phyloP scores from a whole-genome alignment of 176 grass and related monocot genomes.

The Juncus effusus region DNA sequence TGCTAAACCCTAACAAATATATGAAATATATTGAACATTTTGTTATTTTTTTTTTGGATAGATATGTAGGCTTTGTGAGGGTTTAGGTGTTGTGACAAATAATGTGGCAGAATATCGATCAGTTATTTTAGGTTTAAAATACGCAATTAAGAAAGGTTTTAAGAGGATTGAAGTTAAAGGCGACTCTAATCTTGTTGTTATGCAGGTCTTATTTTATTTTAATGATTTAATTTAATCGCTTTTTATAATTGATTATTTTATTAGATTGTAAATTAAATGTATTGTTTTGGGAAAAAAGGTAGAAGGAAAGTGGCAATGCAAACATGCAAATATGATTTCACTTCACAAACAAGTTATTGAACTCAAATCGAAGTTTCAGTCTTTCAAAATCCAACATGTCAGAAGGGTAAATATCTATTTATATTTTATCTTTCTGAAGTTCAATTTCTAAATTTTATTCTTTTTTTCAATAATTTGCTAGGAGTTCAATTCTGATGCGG shows the following conservation, averaged over 20 bases:
- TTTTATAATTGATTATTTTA: too few relatives aligned
- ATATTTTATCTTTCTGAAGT: constrained; percentile 1
- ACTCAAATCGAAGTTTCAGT: constrained; percentile 11
- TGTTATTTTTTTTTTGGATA: constrained; percentile 33
- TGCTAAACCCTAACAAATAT: constrained; percentile 12
- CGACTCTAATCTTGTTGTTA: constrained; percentile 69
- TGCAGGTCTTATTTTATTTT: constrained; percentile 42
- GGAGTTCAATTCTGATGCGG: constrained; percentile 32
- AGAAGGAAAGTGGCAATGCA: constrained; percentile 14
- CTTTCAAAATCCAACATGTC: constrained; percentile 24
- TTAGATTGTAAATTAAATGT: too few relatives aligned
- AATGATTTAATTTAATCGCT: background rate
- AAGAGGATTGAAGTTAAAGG: constrained; percentile 57
- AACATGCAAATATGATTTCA: constrained; percentile 22
- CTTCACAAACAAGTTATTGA: constrained; percentile 12
- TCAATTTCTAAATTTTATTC: background rate
- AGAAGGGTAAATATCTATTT: constrained; percentile 17
- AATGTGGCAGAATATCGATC: constrained; percentile 80
- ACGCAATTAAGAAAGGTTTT: constrained; percentile 58
- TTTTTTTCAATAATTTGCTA: constrained; percentile 4
- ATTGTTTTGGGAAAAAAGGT: background rate
- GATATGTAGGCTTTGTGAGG: constrained; percentile 70
- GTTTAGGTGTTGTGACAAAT: constrained; percentile 69
- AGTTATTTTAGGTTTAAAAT: constrained; percentile 61
- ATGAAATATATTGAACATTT: too few relatives aligned